Evolutionary conservation across 2,329 filamentous ascomycete genomes (phyloP), one percentile per base, ranked within the genome.

Genomic region (Zymoseptoria passerinii): DNA sequence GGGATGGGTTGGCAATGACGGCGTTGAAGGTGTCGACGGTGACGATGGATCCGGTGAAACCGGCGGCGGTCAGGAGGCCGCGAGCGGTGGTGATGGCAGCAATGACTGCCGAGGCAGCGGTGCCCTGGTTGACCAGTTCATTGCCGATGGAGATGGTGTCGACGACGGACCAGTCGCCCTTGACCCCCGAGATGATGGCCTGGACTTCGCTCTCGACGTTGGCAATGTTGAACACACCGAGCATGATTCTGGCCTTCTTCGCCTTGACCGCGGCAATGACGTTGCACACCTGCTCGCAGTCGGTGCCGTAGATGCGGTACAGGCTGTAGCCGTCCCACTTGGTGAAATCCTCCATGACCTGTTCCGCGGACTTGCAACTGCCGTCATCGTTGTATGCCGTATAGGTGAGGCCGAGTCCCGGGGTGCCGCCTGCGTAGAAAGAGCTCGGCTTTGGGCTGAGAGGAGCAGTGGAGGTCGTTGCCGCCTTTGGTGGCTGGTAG

Each of bases 141-240:
- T 95, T 95, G 61, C 90, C 90, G 49, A 95, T 81, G 57, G 83
- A 83, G 68, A 95, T 80, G 1, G 88, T 87, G 69, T 88, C 80
- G 61, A 95, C 81, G 13, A 77, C 71, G 53, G 76, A 77, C 89
- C 89, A 95, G 72, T 89, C 82, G 28, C 80, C 78, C 5, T 75
- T 74, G 49, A 88, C 78, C 13, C 81, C 83, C 4, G 77, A 71
- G 57, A 84, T 80, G 61, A 95, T 84, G 28, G 75, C 77, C 8
- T 79, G 65, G n/a, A 89, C 77, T 59, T 89, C 84, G 1, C 74
- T 62, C 13, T 77, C 72, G 16, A 88, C 77, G 7, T 79, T 71
- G 49, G 75, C 73, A 58, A 89, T 79, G 63, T 89, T 78, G 73
- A 82, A 92, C 60, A 94, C 79, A 56, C 90, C 91, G 10, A 87